Evolutionary conservation across 768 basidiomycete species (phyloP).

Genomic region (Mycena rosella): DNA sequence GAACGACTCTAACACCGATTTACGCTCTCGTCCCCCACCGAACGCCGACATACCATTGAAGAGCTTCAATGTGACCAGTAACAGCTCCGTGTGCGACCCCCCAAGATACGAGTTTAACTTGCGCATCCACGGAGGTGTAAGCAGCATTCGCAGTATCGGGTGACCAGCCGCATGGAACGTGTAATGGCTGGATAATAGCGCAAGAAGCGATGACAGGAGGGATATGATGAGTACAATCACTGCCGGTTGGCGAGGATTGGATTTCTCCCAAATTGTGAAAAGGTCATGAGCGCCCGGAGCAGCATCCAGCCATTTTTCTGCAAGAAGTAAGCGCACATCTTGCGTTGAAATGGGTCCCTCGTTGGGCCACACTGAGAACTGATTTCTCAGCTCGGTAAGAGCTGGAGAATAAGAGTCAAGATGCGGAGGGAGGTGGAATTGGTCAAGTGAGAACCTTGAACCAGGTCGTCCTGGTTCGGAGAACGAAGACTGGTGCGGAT

Average conservation of each 20-base stretch:
- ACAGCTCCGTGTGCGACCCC: constrained; percentile 73
- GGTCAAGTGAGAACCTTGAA: constrained; percentile 43
- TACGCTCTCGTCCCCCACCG: constrained; percentile 75
- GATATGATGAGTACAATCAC: constrained; percentile 61
- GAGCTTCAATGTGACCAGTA: constrained; percentile 74
- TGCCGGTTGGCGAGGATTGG: constrained; percentile 51
- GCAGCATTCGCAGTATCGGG: constrained; percentile 70
- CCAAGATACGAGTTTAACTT: constrained; percentile 73
- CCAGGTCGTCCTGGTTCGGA: constrained; percentile 49
- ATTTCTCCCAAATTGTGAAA: constrained; percentile 71
- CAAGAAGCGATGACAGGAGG: constrained; percentile 70
- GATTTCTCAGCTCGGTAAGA: constrained; percentile 71
- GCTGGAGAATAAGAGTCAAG: constrained; percentile 43
- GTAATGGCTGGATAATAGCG: constrained; percentile 75
- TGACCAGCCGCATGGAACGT: constrained; percentile 73
- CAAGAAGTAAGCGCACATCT: constrained; percentile 72
- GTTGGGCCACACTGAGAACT: constrained; percentile 63
- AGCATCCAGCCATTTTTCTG: constrained; percentile 71
- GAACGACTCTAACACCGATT: constrained; percentile 73
- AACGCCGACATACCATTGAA: constrained; percentile 73
- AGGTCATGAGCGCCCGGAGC: constrained; percentile 70
- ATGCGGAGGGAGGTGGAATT: constrained; percentile 9
- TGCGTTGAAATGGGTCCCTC: constrained; percentile 64
- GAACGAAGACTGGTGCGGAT: constrained; percentile 49
- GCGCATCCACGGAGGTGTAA: constrained; percentile 68